Percentiles rank a stretch among this genome's conserved stretches.
Evolutionary conservation across 495 filamentous ascomycete species (phyloP).

Genomic region (Aspergillus panamensis): DNA sequence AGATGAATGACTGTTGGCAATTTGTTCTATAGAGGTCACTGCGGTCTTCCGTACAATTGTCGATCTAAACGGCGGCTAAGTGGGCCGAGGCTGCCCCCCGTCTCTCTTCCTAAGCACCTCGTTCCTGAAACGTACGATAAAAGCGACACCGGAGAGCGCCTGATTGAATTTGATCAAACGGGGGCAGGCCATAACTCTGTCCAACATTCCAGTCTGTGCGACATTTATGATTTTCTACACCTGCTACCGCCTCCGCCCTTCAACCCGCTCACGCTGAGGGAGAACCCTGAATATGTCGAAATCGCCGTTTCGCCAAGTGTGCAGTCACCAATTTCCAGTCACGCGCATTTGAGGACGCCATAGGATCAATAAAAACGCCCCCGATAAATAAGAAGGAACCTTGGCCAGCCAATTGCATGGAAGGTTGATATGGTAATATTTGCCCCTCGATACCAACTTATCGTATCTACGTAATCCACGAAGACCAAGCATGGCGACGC

Average conservation of each 20-base stretch:
- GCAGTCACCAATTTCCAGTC: constrained; percentile 10
- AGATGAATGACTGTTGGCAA: not conserved
- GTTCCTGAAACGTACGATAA: constrained; percentile 1
- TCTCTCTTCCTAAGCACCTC: not conserved
- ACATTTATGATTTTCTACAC: not conserved
- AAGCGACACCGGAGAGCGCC: not conserved
- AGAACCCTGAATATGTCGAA: constrained; percentile 26
- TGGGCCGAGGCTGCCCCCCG: constrained; percentile 12
- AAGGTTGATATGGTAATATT: constrained; percentile 1
- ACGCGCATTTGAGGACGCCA: constrained; percentile 12
- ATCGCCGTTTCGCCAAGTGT: constrained; percentile 12
- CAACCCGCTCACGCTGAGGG: constrained; percentile 12
- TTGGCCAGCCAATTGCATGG: constrained; percentile 10
- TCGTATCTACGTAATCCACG: not conserved
- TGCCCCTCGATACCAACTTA: not conserved
- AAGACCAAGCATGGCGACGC: constrained; percentile 24
- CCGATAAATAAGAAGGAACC: not conserved
- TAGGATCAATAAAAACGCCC: not conserved
- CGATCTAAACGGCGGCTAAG: constrained; percentile 16
- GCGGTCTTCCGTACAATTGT: constrained; percentile 1
- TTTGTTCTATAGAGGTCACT: not conserved
- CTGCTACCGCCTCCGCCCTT: constrained; percentile 9
- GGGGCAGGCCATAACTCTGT: not conserved
- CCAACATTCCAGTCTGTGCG: constrained; percentile 8
- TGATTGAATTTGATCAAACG: constrained; percentile 1